These are phyloP conservation scores for Boletus semigastroideus DNA, from an alignment of 1,284 basidiomycete genomes.

Conservation along the genomic window DNA sequence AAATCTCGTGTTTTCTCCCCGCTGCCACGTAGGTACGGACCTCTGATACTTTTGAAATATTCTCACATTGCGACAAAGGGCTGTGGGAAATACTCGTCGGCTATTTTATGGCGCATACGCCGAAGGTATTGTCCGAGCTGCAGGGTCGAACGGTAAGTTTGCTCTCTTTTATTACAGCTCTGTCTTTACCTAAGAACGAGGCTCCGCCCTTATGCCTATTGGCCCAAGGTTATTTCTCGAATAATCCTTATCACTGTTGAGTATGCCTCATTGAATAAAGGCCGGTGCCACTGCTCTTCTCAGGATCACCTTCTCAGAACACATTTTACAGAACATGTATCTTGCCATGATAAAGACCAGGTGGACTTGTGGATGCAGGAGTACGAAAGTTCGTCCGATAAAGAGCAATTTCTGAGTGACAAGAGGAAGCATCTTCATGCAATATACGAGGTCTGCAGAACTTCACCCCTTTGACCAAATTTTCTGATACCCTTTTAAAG, in stretches of 20 bases:
- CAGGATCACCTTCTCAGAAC: background rate
- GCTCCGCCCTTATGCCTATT: background rate
- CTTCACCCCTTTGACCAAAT: background rate
- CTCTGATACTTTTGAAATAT: background rate
- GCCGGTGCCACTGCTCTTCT: background rate
- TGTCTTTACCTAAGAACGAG: background rate
- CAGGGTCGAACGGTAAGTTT: background rate
- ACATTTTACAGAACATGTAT: background rate
- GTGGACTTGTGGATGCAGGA: background rate
- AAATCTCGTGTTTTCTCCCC: conserved; percentile 21
- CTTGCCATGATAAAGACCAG: conserved; percentile 7
- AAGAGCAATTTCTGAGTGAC: background rate
- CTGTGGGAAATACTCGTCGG: background rate
- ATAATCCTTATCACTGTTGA: background rate
- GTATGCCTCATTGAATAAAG: no score
- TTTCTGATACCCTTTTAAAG: background rate
- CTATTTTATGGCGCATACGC: conserved; percentile 8
- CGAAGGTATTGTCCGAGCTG: conserved; percentile 14
- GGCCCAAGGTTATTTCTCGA: background rate
- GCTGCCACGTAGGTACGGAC: conserved; percentile 13
- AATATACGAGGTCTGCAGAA: background rate
- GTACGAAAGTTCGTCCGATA: conserved; percentile 2
- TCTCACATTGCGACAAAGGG: background rate
- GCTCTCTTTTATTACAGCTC: background rate
- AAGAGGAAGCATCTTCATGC: accelerated